These are phyloP conservation scores for Clarireedia hainanense DNA, from an alignment of 2,329 filamentous ascomycete genomes.

Conservation along the genomic window DNA sequence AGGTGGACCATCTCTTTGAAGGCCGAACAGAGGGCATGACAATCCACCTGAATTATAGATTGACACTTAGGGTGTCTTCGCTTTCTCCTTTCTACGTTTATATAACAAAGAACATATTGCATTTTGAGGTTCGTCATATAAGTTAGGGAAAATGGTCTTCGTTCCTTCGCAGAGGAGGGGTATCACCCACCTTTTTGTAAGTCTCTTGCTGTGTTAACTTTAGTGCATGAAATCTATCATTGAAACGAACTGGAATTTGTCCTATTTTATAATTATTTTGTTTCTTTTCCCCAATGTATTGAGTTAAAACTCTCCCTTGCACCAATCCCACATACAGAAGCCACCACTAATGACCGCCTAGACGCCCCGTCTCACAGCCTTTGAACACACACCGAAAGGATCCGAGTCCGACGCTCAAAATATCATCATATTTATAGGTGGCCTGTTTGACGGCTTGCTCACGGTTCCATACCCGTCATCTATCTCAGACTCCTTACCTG, in stretches of 20 bases:
- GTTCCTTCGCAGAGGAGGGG: conserved; percentile 6
- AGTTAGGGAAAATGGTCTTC: neutral
- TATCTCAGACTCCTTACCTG: conserved; percentile 29
- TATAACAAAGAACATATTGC: neutral
- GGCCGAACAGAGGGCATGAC: too few relatives aligned
- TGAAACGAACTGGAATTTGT: neutral
- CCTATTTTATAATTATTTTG: neutral
- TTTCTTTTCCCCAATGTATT: neutral
- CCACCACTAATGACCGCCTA: conserved; percentile 7
- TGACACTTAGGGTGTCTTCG: too few relatives aligned
- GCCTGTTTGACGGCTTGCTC: conserved; percentile 44
- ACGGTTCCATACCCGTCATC: conserved; percentile 40
- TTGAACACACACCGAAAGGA: conserved; percentile 25
- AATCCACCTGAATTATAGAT: too few relatives aligned
- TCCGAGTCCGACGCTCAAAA: conserved; percentile 29
- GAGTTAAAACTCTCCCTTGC: neutral
- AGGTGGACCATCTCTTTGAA: too few relatives aligned
- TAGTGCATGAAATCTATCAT: neutral
- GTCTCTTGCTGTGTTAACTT: neutral
- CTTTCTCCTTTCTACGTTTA: neutral
- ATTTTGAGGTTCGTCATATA: neutral
- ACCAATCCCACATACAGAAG: neutral
- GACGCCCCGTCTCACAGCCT: conserved; percentile 27
- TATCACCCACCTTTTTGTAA: conserved; percentile 16
- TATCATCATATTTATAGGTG: conserved; percentile 46